Evolutionary conservation across 352 stramenopile genomes (phyloP).

Genomic region (Phytophthora sp.): DNA sequence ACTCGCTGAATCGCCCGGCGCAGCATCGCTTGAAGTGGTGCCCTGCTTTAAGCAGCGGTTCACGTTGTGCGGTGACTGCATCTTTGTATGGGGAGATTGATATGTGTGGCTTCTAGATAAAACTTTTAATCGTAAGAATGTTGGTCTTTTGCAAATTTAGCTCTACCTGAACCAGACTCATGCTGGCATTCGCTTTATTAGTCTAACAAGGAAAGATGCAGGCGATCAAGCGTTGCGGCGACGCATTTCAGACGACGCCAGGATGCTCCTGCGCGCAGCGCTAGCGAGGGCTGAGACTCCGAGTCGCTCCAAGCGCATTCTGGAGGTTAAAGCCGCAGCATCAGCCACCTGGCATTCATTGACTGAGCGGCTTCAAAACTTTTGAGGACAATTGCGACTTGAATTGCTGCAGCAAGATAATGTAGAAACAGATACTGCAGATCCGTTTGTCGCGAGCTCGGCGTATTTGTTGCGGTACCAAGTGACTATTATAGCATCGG

Average conservation of each 20-base stretch:
- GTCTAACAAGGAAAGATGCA: slow-evolving; percentile 38
- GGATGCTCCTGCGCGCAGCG: slow-evolving; percentile 53
- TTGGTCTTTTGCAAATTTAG: slow-evolving; percentile 4
- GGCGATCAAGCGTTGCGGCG: slow-evolving; percentile 48
- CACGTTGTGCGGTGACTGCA: neutral
- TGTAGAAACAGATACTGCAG: neutral
- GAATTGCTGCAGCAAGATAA: slow-evolving; percentile 24
- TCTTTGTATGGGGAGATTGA: slow-evolving; percentile 15
- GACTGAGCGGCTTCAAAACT: slow-evolving; percentile 53
- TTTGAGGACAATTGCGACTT: slow-evolving; percentile 48
- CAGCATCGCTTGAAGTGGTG: slow-evolving; percentile 47
- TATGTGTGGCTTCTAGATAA: slow-evolving; percentile 3
- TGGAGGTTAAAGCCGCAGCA: neutral
- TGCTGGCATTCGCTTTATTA: slow-evolving; percentile 1
- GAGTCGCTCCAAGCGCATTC: neutral
- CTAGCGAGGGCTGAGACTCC: slow-evolving; percentile 19
- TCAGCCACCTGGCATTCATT: slow-evolving; percentile 40
- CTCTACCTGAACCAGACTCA: neutral
- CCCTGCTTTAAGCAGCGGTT: slow-evolving; percentile 16
- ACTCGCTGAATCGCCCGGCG: slow-evolving; percentile 60
- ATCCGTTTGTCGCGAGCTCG: slow-evolving; percentile 38
- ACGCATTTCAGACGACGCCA: slow-evolving; percentile 64
- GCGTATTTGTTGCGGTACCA: slow-evolving; percentile 56
- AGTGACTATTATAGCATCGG: slow-evolving; percentile 41
- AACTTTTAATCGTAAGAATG: slow-evolving; percentile 12